Percentiles rank a stretch among this genome's conserved stretches.
These are phyloP conservation scores for Xylaria hypoxylon DNA, from an alignment of 2,329 filamentous ascomycete species.

Conservation along the genomic window DNA sequence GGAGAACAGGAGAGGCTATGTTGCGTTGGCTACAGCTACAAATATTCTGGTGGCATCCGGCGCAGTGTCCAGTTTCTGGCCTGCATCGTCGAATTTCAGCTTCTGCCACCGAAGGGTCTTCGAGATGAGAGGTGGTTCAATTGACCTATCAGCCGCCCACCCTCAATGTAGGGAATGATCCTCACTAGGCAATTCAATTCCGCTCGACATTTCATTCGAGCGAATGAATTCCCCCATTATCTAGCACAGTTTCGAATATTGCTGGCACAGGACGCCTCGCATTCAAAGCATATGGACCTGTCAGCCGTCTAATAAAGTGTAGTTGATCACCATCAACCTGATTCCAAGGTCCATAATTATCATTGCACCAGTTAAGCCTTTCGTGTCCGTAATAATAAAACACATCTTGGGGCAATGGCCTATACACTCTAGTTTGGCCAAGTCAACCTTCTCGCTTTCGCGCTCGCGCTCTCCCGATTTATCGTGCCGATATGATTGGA, in stretches of 20 bases:
- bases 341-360: background rate
- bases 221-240: conserved; percentile 15
- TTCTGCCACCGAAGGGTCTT: conserved; percentile 6
- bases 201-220: conserved; percentile 6
- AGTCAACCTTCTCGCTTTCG: background rate
- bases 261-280: conserved; percentile 3
- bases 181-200: conserved; percentile 21
- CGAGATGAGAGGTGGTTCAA: conserved; percentile 2
- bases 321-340: conserved; percentile 7
- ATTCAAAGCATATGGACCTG: conserved; percentile 14
- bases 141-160: background rate
- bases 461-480: background rate
- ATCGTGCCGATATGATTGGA: conserved; percentile 5
- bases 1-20: conserved; percentile 6
- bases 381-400: conserved; percentile 25
- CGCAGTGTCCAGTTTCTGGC: conserved; percentile 13
- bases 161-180: conserved; percentile 18
- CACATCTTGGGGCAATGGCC: background rate
- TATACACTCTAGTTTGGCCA: conserved; percentile 11
- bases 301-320: conserved; percentile 7
- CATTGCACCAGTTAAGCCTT: background rate
- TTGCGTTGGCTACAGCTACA: conserved; percentile 20
- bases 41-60: conserved; percentile 22
- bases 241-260: conserved; percentile 8
- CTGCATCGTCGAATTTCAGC: conserved; percentile 21